These are phyloP conservation scores for Euryodendron excelsum DNA, from an alignment of 148 eudicot species.

Conservation along the genomic window DNA sequence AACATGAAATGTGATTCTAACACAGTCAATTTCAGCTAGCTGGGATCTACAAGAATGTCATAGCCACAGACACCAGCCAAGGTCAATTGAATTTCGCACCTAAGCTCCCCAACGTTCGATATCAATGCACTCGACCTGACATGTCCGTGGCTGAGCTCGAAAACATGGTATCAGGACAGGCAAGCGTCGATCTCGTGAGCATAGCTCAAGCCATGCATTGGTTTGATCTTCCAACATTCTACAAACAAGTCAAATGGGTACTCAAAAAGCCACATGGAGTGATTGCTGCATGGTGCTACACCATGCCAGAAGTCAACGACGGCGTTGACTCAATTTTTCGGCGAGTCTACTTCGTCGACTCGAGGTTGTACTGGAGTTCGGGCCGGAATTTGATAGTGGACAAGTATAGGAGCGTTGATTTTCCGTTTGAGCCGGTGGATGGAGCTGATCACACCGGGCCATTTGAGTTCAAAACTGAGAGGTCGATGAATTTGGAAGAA, in stretches of 20 bases:
- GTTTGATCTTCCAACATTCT: constrained; percentile 65
- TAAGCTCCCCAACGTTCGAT: constrained; percentile 52
- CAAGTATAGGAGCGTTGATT: constrained; percentile 42
- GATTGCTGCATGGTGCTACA: constrained; percentile 88
- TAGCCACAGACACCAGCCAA: constrained; percentile 71
- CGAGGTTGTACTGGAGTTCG: constrained; percentile 39
- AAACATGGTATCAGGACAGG: constrained; percentile 24
- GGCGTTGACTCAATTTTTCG: constrained; percentile 41
- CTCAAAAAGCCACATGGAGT: constrained; percentile 75
- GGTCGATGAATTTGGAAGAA: constrained; percentile 50
- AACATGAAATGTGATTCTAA: background rate
- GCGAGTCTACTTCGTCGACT: constrained; percentile 29
- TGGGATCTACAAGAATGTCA: constrained; percentile 47
- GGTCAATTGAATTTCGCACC: constrained; percentile 67
- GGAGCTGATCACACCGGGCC: constrained; percentile 67
- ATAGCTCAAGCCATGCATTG: constrained; percentile 83
- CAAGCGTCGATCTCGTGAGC: constrained; percentile 57
- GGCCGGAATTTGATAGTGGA: constrained; percentile 44
- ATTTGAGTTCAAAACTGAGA: constrained; percentile 55
- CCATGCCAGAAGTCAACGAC: constrained; percentile 34
- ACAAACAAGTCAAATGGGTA: constrained; percentile 43
- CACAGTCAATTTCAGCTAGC: constrained; percentile 40
- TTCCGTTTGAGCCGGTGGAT: constrained; percentile 69
- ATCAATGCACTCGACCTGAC: constrained; percentile 42
- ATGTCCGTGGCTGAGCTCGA: constrained; percentile 38